Conservation (phyloP, 2,329 filamentous ascomycete species). For the Grosmannia huntii region DNA sequence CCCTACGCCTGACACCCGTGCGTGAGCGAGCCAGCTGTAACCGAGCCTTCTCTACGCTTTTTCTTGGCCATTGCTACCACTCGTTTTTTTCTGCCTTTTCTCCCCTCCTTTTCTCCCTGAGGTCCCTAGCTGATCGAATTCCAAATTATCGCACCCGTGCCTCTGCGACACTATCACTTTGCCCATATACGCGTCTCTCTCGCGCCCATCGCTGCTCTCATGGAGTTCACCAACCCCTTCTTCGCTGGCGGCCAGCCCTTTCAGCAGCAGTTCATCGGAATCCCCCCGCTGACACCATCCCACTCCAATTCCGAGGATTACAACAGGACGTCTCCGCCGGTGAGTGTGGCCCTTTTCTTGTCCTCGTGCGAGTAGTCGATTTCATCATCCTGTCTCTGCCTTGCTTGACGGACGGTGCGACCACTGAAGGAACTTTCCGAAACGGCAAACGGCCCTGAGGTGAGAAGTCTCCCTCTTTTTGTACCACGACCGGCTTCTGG, state of each 20-base stretch:
- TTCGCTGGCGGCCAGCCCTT: slow-evolving; percentile 35
- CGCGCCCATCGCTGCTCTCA: slow-evolving; percentile 15
- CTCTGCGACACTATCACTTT: not conserved
- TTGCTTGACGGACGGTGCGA: no score
- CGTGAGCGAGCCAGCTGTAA: not conserved
- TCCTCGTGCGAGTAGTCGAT: not conserved
- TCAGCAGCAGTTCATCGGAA: slow-evolving; percentile 40
- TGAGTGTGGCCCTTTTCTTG: slow-evolving; percentile 22
- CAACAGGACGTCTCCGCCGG: slow-evolving; percentile 40
- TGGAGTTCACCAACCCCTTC: slow-evolving; percentile 41
- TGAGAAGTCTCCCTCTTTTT: not conserved
- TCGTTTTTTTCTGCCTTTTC: not conserved
- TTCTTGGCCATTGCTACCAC: not conserved
- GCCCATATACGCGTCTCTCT: not conserved
- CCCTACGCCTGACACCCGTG: not conserved
- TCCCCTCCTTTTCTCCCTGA: not conserved
- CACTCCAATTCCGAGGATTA: slow-evolving; percentile 45
- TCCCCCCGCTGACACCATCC: slow-evolving; percentile 41
- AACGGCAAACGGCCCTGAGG: not conserved
- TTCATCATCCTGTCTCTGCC: no score
- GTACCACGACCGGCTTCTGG: not conserved
- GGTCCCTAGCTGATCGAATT: not conserved
- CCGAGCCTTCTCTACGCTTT: not conserved
- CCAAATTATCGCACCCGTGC: not conserved
- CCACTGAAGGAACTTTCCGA: not conserved